Evolutionary conservation across 2,329 filamentous ascomycete species (phyloP).

Genomic region (Metarhizium anisopliae): DNA sequence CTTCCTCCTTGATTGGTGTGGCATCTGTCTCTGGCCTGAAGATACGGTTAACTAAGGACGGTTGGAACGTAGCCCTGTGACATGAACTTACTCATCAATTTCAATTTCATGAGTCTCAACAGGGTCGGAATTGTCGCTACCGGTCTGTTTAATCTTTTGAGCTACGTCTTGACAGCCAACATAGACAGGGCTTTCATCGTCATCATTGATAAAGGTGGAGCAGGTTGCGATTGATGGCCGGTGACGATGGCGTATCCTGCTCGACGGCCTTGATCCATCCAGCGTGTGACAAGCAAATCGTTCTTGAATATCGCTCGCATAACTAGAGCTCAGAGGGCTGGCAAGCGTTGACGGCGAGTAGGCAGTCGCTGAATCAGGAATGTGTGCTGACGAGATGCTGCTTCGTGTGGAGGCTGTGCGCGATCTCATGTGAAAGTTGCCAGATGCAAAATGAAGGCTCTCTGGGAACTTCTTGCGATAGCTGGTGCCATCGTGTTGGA

Average conservation of each 20-base stretch:
- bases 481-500: neutral
- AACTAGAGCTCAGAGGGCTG: slow-evolving; percentile 26
- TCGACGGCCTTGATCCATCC: slow-evolving; percentile 15
- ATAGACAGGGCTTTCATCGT: slow-evolving; percentile 19
- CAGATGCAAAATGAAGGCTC: slow-evolving; percentile 19
- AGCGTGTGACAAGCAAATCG: slow-evolving; percentile 18
- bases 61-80: neutral
- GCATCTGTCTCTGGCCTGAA: slow-evolving; percentile 4
- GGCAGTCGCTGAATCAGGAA: slow-evolving; percentile 29
- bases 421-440: slow-evolving; percentile 22
- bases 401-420: slow-evolving; percentile 29
- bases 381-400: slow-evolving; percentile 26
- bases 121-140: neutral
- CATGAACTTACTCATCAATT: neutral
- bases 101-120: neutral
- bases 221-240: slow-evolving; percentile 25
- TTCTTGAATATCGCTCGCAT: slow-evolving; percentile 25
- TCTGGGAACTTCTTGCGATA: slow-evolving; percentile 19
- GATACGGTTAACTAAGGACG: neutral
- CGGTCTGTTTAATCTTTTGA: neutral
- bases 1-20: slow-evolving; percentile 8
- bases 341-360: slow-evolving; percentile 26
- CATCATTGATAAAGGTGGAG: slow-evolving; percentile 29
- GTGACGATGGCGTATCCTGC: slow-evolving; percentile 23
- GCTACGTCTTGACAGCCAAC: slow-evolving; percentile 16